Evolutionary conservation across 2,329 filamentous ascomycete species (phyloP).

Genomic region (Claviceps sp.): DNA sequence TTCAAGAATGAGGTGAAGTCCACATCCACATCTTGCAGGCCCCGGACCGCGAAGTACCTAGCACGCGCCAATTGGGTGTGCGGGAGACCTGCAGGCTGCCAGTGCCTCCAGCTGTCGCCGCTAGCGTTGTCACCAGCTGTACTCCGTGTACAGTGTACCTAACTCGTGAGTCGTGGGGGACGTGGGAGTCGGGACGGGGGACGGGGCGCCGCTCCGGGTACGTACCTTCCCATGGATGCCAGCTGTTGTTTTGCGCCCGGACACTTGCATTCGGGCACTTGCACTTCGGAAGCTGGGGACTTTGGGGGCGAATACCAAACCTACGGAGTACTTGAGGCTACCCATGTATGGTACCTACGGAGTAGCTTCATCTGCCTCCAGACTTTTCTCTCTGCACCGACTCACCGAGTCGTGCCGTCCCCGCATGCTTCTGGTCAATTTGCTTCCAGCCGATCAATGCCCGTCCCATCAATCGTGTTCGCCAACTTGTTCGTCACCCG

Average conservation of each 20-base stretch:
- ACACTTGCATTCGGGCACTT: background rate
- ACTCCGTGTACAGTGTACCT: too few species aligned
- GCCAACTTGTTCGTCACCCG: background rate
- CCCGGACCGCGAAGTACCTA: background rate
- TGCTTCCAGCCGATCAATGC: background rate
- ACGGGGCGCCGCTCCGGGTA: background rate
- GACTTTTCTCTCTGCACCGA: background rate
- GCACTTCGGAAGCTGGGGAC: background rate
- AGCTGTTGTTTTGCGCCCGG: background rate
- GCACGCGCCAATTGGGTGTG: background rate
- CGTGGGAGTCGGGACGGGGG: background rate
- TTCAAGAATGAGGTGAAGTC: conserved; percentile 15
- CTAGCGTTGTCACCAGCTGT: background rate
- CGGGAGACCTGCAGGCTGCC: background rate
- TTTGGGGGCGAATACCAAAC: too few species aligned
- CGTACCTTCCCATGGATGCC: background rate
- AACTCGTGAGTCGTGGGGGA: too few species aligned
- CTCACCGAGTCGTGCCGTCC: background rate
- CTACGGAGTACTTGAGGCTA: too few species aligned
- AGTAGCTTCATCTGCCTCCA: background rate
- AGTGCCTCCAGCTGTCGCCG: background rate
- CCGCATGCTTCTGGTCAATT: background rate
- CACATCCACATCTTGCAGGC: conserved; percentile 6
- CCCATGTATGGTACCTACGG: too few species aligned
- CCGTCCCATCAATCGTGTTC: background rate